A percentile compares a stretch with the other conserved stretches of the same genome.
phyloP scores from a whole-genome alignment of 129 eudicot genomes.

The Glebionis coronaria region DNA sequence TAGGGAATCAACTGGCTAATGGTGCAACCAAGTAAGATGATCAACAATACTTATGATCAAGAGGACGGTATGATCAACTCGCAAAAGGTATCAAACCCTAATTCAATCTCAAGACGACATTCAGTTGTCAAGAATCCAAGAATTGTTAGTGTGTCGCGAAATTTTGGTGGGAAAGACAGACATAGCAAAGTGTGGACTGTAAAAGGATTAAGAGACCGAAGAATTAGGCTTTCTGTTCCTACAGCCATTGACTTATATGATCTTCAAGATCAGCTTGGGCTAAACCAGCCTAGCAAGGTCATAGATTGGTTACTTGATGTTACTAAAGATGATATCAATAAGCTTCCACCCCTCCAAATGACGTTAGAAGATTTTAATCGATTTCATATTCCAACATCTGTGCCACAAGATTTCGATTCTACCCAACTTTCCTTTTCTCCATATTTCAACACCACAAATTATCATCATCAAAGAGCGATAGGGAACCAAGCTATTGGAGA shows the following conservation, averaged over 20 bases:
- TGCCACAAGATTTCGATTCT: conserved; percentile 22
- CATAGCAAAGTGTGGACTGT: conserved; percentile 80
- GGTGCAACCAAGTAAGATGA: conserved; percentile 39
- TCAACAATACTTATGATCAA: conserved; percentile 39
- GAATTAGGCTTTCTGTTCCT: conserved; percentile 69
- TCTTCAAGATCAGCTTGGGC: conserved; percentile 70
- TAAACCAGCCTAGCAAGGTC: conserved; percentile 79
- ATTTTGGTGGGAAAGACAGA: conserved; percentile 74
- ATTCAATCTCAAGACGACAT: conserved; percentile 47
- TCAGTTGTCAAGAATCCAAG: conserved; percentile 60
- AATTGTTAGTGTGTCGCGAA: conserved; percentile 56
- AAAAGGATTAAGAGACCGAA: conserved; percentile 73
- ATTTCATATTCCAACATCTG: conserved; percentile 29
- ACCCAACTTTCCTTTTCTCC: conserved; percentile 33
- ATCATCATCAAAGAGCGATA: conserved; percentile 19
- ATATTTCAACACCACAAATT: conserved; percentile 10
- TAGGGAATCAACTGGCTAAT: conserved; percentile 22
- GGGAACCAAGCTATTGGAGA: conserved; percentile 28
- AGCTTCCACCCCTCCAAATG: conserved; percentile 76
- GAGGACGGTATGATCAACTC: conserved; percentile 24
- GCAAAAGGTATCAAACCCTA: conserved; percentile 22
- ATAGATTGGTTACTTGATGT: conserved; percentile 79
- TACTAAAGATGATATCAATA: conserved; percentile 58
- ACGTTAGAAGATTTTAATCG: conserved; percentile 41
- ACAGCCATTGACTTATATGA: conserved; percentile 62